phyloP scores from a whole-genome alignment of 345 rosid species.

The Boechera retrofracta region DNA sequence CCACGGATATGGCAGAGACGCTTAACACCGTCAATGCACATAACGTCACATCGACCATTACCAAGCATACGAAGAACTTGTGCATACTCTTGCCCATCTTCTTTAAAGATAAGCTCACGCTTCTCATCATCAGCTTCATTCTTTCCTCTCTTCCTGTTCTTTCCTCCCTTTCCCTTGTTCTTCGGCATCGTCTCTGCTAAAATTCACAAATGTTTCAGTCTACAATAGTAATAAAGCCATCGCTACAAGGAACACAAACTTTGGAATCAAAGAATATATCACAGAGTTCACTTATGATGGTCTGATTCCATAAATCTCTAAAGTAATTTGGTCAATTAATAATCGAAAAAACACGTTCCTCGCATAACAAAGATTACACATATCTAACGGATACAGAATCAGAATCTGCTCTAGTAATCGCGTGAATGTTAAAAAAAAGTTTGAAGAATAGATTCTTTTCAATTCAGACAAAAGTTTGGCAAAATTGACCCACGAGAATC shows the following conservation, averaged over 20 bases:
- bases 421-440: neutral
- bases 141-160: slow-evolving; percentile 89
- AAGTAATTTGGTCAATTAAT: neutral
- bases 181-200: slow-evolving; percentile 61
- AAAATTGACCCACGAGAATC: neutral
- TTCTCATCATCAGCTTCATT: slow-evolving; percentile 79
- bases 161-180: slow-evolving; percentile 89
- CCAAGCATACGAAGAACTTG: slow-evolving; percentile 81
- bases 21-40: slow-evolving; percentile 67
- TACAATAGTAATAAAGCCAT: neutral
- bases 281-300: neutral
- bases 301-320: neutral
- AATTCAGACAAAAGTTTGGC: neutral
- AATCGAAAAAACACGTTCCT: neutral
- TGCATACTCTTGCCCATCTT: slow-evolving; percentile 79
- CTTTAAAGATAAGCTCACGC: slow-evolving; percentile 76
- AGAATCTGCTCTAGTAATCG: neutral
- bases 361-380: neutral
- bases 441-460: slow-evolving; percentile 22
- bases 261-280: neutral
- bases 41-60: slow-evolving; percentile 72
- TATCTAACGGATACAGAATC: neutral
- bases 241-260: neutral
- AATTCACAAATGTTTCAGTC: slow-evolving; percentile 14
- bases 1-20: slow-evolving; percentile 85